phyloP scores from a whole-genome alignment of 2,329 filamentous ascomycete genomes.

The Aaosphaeria pasadenensis region DNA sequence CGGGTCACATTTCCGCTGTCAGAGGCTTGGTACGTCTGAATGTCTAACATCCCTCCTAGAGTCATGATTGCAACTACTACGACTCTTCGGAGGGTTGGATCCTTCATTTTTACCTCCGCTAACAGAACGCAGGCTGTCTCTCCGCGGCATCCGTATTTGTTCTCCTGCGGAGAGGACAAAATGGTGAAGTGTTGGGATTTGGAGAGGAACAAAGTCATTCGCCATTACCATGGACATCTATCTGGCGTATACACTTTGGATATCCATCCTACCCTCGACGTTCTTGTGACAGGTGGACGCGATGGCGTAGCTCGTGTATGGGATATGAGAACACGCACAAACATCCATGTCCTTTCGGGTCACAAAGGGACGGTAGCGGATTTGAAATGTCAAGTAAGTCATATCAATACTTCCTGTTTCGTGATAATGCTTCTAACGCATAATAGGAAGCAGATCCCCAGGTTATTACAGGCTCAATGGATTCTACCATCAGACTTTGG shows the following conservation, averaged over 20 bases:
- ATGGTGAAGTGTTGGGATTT: slow-evolving; percentile 99
- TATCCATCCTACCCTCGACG: slow-evolving; percentile 91
- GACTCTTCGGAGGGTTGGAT: slow-evolving; percentile 15
- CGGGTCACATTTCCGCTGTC: slow-evolving; percentile 91
- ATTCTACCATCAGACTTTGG: slow-evolving; percentile 70
- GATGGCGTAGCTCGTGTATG: slow-evolving; percentile 94
- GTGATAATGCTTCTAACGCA: too few relatives aligned
- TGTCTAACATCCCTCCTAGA: neutral
- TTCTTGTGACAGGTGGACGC: slow-evolving; percentile 89
- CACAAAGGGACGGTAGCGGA: slow-evolving; percentile 90
- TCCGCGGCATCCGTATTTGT: slow-evolving; percentile 90
- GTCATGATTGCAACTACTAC: too few relatives aligned
- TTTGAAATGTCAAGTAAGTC: slow-evolving; percentile 72
- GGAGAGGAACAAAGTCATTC: slow-evolving; percentile 51
- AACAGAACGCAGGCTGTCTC: slow-evolving; percentile 68
- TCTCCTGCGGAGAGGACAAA: slow-evolving; percentile 97
- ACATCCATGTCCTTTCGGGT: slow-evolving; percentile 88
- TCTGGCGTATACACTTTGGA: slow-evolving; percentile 92
- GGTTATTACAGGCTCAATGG: slow-evolving; percentile 88
- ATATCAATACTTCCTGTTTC: too few relatives aligned
- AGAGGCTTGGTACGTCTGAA: slow-evolving; percentile 38
- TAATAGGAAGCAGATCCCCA: slow-evolving; percentile 76
- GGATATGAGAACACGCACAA: slow-evolving; percentile 97
- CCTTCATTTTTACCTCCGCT: slow-evolving; percentile 47
- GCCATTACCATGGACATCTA: slow-evolving; percentile 95